Percentiles rank a stretch among this genome's conserved stretches.
phyloP scores from a whole-genome alignment of 495 filamentous ascomycete species.

The Podospora pseudopauciseta region DNA sequence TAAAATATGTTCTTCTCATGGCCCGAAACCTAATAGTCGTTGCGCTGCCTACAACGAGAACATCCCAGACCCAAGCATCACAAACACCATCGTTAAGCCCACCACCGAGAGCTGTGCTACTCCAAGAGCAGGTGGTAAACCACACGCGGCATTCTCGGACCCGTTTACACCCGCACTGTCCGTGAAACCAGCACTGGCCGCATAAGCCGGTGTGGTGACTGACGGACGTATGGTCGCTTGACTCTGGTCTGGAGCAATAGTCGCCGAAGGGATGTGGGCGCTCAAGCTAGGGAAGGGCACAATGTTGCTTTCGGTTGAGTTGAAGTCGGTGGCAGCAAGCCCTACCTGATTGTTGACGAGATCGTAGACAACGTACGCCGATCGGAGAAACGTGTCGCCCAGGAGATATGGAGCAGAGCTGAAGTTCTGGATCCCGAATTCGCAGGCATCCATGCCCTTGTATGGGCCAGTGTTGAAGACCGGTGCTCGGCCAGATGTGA shows the following conservation, averaged over 20 bases:
- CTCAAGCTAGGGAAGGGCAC: conserved; percentile 48
- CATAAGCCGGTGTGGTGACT: conserved; percentile 35
- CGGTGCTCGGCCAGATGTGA: conserved; percentile 45
- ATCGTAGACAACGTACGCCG: conserved; percentile 93
- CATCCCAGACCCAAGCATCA: conserved; percentile 43
- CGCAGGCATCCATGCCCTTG: conserved; percentile 59
- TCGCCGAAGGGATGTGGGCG: conserved; percentile 50
- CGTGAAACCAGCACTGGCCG: conserved; percentile 39
- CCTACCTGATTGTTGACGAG: conserved; percentile 83
- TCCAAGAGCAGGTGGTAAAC: conserved; percentile 32
- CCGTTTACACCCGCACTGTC: conserved; percentile 12
- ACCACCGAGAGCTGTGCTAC: conserved; percentile 34
- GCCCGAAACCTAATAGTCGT: neutral
- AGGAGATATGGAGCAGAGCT: conserved; percentile 61
- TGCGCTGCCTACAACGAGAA: conserved; percentile 17
- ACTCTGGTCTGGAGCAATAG: conserved; percentile 41
- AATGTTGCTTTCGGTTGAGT: conserved; percentile 59
- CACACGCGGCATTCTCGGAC: conserved; percentile 31
- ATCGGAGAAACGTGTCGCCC: conserved; percentile 93
- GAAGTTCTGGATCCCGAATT: conserved; percentile 74
- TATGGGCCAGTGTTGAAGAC: conserved; percentile 42
- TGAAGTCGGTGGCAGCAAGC: conserved; percentile 83
- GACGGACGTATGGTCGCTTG: conserved; percentile 31
- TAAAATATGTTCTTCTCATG: neutral
- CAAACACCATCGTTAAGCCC: conserved; percentile 33